Evolutionary conservation across 257 asterid species (phyloP).

Genomic region (Plectranthus barbatus): DNA sequence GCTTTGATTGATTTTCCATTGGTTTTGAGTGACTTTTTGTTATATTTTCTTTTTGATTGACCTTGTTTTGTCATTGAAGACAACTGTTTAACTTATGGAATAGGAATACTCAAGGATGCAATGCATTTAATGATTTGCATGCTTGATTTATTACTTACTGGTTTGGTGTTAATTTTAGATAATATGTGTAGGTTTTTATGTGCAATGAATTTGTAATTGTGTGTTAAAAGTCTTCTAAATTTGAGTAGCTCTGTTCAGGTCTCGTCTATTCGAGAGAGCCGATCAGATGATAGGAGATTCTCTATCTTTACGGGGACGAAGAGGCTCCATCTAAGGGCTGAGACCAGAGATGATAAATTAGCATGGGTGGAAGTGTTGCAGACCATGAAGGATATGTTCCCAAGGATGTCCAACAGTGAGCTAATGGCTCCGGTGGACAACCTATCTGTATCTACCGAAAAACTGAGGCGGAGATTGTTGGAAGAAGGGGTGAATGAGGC

Average conservation of each 20-base stretch:
- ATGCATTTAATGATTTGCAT: neutral
- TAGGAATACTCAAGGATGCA: neutral
- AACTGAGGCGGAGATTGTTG: conserved; percentile 65
- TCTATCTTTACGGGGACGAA: conserved; percentile 92
- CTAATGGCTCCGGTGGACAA: conserved; percentile 80
- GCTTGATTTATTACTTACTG: neutral
- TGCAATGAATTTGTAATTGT: neutral
- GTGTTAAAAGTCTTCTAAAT: conserved; percentile 12
- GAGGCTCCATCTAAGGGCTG: conserved; percentile 86
- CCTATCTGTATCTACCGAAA: conserved; percentile 60
- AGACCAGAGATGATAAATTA: conserved; percentile 64
- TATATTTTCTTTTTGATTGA: neutral
- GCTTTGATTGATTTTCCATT: conserved; percentile 4
- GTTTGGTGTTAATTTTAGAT: neutral
- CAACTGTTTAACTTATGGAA: no score
- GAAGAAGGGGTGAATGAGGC: conserved; percentile 63
- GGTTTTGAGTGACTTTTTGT: neutral
- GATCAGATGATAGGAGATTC: conserved; percentile 89
- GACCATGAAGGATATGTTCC: conserved; percentile 89
- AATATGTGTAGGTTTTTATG: neutral
- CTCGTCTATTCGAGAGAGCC: conserved; percentile 77
- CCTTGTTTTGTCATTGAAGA: neutral
- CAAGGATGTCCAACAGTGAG: conserved; percentile 92
- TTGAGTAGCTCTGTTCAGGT: conserved; percentile 46
- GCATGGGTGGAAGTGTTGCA: conserved; percentile 90